Conservation (phyloP, 345 rosid species). For the Arabidopsis arenosa region DNA sequence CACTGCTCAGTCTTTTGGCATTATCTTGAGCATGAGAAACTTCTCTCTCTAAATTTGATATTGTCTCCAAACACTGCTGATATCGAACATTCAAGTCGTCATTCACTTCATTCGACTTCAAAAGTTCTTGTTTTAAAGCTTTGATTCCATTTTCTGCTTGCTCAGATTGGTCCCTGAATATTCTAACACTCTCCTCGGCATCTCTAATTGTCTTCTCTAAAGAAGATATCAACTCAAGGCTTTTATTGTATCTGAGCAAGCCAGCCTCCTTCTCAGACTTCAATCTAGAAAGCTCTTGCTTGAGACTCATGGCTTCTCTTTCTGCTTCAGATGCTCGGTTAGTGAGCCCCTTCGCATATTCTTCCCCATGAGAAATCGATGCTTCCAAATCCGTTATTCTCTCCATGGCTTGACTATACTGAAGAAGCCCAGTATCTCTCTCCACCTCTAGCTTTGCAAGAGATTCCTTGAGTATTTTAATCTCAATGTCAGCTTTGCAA, state of each 20-base stretch:
- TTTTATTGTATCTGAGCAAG: slow-evolving; percentile 59
- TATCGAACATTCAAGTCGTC: slow-evolving; percentile 59
- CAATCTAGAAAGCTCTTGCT: slow-evolving; percentile 63
- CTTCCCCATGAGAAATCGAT: slow-evolving; percentile 50
- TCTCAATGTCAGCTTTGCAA: slow-evolving; percentile 79
- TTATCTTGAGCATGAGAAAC: slow-evolving; percentile 61
- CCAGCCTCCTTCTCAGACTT: slow-evolving; percentile 73
- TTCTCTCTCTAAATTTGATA: slow-evolving; percentile 67
- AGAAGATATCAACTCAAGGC: slow-evolving; percentile 64
- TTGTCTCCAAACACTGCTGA: slow-evolving; percentile 68
- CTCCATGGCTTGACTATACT: slow-evolving; percentile 69
- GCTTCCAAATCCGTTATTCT: slow-evolving; percentile 63
- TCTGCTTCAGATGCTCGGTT: slow-evolving; percentile 61
- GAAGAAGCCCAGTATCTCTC: slow-evolving; percentile 69
- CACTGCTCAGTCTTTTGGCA: slow-evolving; percentile 58
- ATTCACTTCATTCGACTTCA: slow-evolving; percentile 67
- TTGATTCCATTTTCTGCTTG: slow-evolving; percentile 66
- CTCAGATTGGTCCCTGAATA: slow-evolving; percentile 54
- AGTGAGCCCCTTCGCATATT: slow-evolving; percentile 54
- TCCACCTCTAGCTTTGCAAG: slow-evolving; percentile 68
- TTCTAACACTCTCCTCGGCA: slow-evolving; percentile 60
- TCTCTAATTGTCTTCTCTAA: slow-evolving; percentile 65
- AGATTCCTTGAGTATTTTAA: slow-evolving; percentile 69
- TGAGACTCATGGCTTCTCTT: slow-evolving; percentile 57
- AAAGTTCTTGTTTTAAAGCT: slow-evolving; percentile 58